Evolutionary conservation across 1,284 basidiomycete species (phyloP), one percentile per base, ranked within the genome.

Genomic region (Erythrobasidium hasegawianum): DNA sequence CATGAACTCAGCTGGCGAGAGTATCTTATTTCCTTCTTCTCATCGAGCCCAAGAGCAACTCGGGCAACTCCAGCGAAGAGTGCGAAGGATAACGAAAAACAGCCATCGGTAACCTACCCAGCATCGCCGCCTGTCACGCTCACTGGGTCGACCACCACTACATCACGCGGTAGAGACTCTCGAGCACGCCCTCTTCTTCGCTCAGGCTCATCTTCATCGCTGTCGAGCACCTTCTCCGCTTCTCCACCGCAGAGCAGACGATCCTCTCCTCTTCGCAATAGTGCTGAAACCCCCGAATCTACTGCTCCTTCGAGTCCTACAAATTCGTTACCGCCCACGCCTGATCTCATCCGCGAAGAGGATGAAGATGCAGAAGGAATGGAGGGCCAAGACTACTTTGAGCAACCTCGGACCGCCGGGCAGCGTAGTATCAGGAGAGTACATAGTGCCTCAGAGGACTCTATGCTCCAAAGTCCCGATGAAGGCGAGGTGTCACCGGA

Each of bases 311-410:
- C 54, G 4, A 22, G 40, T 52, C 39, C 26, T 7, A 41, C 55
- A 24, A 65, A 55, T 33, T 29, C 22, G n/a, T n/a, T 38, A 49
- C 41, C 56, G 43, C 45, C 55, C 3, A 65, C 62, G 24, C 62
- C 62, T 1, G 56, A 57, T 49, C 39, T 58, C 2, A 58, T 65
- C 2, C 55, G 43, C n/a, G 62, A 65, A 65, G 62, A 65, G 24
- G 62, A 64, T 38, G 60, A 65, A 18, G 33, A 27, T n/a, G n/a
- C n/a, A 5, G 45, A 59, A 38, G 26, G 38, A 33, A 2, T 20
- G 58, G 43, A 38, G 16, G 58, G 24, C 33, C 16, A 10, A 10
- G 57, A 18, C n/a, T 47, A 47, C 43, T 47, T 47, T 47, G n/a
- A 47, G 43, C 43, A 47, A 16, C 16, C 16, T 8, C 43, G 14